Conservation (phyloP, 345 rosid species). For the Lepidium aucheri region DNA sequence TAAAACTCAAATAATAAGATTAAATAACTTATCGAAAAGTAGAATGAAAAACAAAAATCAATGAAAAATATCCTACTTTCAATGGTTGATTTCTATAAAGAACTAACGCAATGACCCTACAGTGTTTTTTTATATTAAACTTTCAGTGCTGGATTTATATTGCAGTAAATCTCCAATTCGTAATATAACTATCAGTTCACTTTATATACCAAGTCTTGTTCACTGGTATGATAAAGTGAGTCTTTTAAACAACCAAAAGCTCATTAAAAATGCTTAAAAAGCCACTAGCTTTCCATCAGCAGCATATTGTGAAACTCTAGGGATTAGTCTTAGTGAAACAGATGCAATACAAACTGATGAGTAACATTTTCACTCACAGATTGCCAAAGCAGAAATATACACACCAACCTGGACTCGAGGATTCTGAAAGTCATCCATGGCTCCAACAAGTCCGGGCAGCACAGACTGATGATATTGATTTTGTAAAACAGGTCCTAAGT, state of each 20-base stretch:
- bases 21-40: not conserved
- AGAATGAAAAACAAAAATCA: not conserved
- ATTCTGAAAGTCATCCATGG: constrained; percentile 68
- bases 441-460: constrained; percentile 52
- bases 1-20: not conserved
- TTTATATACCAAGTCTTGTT: not conserved
- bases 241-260: not conserved
- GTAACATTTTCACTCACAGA: not conserved
- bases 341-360: not conserved
- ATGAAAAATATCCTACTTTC: not conserved
- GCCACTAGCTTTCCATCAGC: not conserved
- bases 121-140: not conserved
- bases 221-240: not conserved
- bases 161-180: not conserved
- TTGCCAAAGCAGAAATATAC: not conserved
- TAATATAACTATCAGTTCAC: not conserved
- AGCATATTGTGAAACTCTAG: not conserved
- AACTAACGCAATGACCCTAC: not conserved
- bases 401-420: constrained; percentile 74
- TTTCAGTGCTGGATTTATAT: not conserved
- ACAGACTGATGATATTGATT: constrained; percentile 48
- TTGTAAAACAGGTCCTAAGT: constrained; percentile 72
- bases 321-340: not conserved
- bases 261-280: not conserved
- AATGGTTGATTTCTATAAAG: not conserved